Evolutionary conservation across 2,329 filamentous ascomycete genomes (phyloP).

Genomic region (Cladophialophora immunda): DNA sequence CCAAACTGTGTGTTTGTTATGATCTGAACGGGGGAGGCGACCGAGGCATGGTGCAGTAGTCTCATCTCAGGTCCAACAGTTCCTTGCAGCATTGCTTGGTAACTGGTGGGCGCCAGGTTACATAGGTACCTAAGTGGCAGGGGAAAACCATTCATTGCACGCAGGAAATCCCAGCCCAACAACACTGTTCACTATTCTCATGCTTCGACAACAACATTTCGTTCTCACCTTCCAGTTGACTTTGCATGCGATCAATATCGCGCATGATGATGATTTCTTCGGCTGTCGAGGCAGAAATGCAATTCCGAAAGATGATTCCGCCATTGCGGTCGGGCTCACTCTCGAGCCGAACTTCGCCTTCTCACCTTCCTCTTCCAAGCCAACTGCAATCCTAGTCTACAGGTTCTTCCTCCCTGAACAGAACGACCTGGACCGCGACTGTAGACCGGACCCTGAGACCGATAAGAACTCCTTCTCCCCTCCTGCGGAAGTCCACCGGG

Average conservation of each 20-base stretch:
- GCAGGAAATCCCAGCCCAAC: no score
- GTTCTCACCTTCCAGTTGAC: neutral
- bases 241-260: neutral
- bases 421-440: neutral
- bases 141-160: no score
- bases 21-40: neutral
- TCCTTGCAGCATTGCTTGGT: no score
- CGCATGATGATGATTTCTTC: neutral
- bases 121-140: no score
- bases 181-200: neutral
- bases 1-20: slow-evolving; percentile 5
- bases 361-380: neutral
- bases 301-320: slow-evolving; percentile 1
- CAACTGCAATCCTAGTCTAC: neutral
- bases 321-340: neutral
- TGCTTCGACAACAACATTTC: neutral
- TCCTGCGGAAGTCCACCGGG: neutral
- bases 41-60: neutral
- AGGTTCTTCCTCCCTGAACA: neutral
- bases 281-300: neutral
- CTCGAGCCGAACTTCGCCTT: neutral
- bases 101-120: no score
- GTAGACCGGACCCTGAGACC: neutral
- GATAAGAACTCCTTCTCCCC: neutral
- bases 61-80: neutral